Conservation (phyloP, 2,329 filamentous ascomycete genomes). For the Arthrinium phaeospermum region DNA sequence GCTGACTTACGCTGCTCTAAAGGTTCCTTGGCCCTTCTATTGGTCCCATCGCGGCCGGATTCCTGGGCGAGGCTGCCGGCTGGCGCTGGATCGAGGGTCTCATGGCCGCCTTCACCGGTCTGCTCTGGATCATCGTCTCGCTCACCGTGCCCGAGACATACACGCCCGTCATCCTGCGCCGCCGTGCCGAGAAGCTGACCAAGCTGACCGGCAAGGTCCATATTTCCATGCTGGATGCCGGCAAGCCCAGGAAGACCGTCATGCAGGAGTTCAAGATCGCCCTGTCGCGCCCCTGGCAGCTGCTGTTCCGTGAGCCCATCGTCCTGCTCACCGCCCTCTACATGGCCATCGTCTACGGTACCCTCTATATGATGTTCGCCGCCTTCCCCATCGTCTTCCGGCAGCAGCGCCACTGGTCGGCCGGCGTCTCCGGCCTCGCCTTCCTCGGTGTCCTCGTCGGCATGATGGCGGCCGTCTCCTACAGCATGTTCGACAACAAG, state of each 20-base stretch:
- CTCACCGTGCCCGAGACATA: conserved; percentile 66
- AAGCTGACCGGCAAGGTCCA: conserved; percentile 61
- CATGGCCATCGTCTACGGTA: conserved; percentile 66
- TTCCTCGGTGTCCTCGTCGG: conserved; percentile 74
- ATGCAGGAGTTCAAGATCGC: conserved; percentile 60
- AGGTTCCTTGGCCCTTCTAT: conserved; percentile 66
- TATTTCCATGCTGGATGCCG: conserved; percentile 56
- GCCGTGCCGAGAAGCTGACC: conserved; percentile 57
- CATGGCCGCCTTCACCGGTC: conserved; percentile 67
- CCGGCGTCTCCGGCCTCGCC: conserved; percentile 65
- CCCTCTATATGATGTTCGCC: conserved; percentile 65
- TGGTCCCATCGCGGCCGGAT: conserved; percentile 70
- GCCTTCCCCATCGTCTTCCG: conserved; percentile 73
- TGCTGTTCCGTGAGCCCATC: conserved; percentile 74
- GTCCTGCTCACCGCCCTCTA: conserved; percentile 70
- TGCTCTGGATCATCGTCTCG: conserved; percentile 60
- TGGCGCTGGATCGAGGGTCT: conserved; percentile 76
- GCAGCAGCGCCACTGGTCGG: conserved; percentile 61
- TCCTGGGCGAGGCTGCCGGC: conserved; percentile 66
- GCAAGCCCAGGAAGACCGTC: conserved; percentile 49
- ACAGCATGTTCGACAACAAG: conserved; percentile 61
- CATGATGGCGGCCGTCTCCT: conserved; percentile 63
- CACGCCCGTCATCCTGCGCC: conserved; percentile 61
- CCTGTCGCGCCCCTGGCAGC: conserved; percentile 68
- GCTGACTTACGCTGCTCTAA: conserved; percentile 45